A percentile compares a stretch with the other conserved stretches of the same genome.
Evolutionary conservation across 306 rosid species (phyloP).

Genomic region (Cucurbita pepo): DNA sequence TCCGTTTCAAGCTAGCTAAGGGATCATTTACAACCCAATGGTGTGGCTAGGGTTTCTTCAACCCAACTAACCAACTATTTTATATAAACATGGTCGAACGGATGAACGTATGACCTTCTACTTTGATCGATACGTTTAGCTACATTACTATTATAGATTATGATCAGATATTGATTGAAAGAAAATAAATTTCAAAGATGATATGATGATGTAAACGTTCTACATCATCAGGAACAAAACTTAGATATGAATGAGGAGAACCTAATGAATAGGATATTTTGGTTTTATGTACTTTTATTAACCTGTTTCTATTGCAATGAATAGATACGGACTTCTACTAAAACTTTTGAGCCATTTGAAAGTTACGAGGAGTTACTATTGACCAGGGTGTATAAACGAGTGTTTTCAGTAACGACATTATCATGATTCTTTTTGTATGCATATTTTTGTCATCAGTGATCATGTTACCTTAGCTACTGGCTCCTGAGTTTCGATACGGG

Average conservation of each 20-base stretch:
- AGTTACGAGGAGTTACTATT: no score
- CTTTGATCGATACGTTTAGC: no score
- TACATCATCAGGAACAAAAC: background rate
- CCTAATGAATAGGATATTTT: background rate
- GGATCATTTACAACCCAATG: background rate
- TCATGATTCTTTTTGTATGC: background rate
- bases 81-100: no score
- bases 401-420: background rate
- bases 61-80: no score
- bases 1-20: background rate
- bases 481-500: slow-evolving; percentile 11
- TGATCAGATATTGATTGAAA: background rate
- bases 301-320: no score
- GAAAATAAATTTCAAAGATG: background rate
- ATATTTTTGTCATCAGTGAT: no score
- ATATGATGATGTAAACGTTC: background rate
- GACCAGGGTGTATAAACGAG: no score
- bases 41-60: background rate
- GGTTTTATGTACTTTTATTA: no score
- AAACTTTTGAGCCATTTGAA: no score
- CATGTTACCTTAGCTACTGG: no score
- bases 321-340: no score
- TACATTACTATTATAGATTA: background rate
- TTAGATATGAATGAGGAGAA: background rate
- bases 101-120: no score